Percentiles rank a stretch among this genome's conserved stretches.
Conservation (phyloP, 257 asterid species). For the Penstemon barbatus region DNA sequence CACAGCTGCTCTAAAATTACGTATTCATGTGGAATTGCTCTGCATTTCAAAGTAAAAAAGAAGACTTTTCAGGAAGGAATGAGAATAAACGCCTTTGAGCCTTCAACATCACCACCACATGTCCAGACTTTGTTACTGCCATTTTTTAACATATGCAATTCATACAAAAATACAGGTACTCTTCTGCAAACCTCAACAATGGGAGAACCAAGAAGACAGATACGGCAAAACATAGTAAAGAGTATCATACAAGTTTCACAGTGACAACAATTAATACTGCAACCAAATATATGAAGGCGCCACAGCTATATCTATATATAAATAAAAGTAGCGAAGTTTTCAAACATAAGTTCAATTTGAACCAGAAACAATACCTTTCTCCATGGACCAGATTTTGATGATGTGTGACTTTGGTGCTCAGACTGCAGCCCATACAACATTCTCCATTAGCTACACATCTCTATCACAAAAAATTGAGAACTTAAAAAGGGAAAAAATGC, state of each 20-base stretch:
- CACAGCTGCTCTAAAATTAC: no score
- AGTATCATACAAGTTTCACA: background rate
- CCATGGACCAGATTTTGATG: conserved; percentile 95
- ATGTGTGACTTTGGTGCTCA: conserved; percentile 54
- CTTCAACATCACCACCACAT: conserved; percentile 5
- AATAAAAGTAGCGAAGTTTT: background rate
- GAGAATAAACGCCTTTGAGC: conserved; percentile 17
- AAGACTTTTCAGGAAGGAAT: background rate
- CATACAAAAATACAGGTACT: background rate
- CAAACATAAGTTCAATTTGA: conserved; percentile 19
- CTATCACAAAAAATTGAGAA: conserved; percentile 11
- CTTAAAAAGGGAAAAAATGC: conserved; percentile 18
- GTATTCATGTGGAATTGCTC: no score
- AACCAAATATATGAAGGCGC: background rate
- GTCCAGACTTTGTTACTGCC: background rate
- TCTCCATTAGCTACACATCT: conserved; percentile 23
- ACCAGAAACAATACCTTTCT: conserved; percentile 66
- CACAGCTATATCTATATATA: background rate
- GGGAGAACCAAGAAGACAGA: conserved; percentile 1
- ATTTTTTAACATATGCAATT: background rate
- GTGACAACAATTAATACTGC: conserved; percentile 12
- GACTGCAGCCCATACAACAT: conserved; percentile 49
- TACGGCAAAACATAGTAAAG: background rate
- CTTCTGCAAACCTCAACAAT: conserved; percentile 7
- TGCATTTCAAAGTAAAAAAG: conserved; percentile 1